Evolutionary conservation across 1,284 basidiomycete genomes (phyloP).

Genomic region (Papiliotrema nemorosa): DNA sequence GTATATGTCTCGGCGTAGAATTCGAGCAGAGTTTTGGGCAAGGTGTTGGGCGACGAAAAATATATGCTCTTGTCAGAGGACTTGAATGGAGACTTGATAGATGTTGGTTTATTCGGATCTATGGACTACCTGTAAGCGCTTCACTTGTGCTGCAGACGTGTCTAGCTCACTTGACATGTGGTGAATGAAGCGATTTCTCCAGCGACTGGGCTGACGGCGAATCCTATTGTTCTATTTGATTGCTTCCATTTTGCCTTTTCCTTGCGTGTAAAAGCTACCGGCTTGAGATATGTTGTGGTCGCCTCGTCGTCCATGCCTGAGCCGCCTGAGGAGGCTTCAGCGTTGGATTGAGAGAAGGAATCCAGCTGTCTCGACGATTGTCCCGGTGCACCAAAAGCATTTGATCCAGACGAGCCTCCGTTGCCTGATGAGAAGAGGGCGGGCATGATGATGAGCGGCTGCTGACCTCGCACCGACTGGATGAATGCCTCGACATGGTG

Average conservation of each 20-base stretch:
- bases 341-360: not conserved
- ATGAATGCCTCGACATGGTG: too few species aligned
- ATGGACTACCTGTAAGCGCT: constrained; percentile 17
- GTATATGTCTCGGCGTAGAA: constrained; percentile 48
- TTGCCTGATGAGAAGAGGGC: too few species aligned
- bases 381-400: too few species aligned
- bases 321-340: not conserved
- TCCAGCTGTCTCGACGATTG: too few species aligned
- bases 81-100: constrained; percentile 4
- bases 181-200: constrained; percentile 38
- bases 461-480: too few species aligned
- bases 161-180: constrained; percentile 23
- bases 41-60: constrained; percentile 26
- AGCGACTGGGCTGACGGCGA: constrained; percentile 31
- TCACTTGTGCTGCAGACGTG: constrained; percentile 2
- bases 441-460: too few species aligned
- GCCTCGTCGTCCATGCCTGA: constrained; percentile 7
- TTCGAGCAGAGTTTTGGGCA: constrained; percentile 25
- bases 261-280: constrained; percentile 23
- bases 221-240: constrained; percentile 23
- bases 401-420: too few species aligned
- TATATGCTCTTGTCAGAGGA: constrained; percentile 32
- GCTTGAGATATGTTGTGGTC: constrained; percentile 25
- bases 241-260: constrained; percentile 36
- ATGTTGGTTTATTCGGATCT: constrained; percentile 19